Conservation (phyloP, 768 basidiomycete genomes). For the Mycena amicta region DNA sequence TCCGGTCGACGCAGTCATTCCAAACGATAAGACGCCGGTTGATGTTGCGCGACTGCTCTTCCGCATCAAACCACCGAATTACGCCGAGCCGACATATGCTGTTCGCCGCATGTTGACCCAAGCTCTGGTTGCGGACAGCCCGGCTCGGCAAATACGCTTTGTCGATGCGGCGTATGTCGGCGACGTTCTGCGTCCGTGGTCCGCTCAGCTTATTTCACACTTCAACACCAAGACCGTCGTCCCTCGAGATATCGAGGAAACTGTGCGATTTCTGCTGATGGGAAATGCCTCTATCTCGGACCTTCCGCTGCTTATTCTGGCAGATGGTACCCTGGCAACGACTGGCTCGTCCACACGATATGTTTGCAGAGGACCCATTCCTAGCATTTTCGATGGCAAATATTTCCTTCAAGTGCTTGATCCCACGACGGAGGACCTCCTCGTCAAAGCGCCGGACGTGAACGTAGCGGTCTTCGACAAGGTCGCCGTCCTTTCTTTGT, state of each 20-base stretch:
- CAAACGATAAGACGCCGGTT: slow-evolving; percentile 1
- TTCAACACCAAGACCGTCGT: neutral
- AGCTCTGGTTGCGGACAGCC: neutral
- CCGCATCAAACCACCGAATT: slow-evolving; percentile 3
- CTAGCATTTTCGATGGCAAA: slow-evolving; percentile 11
- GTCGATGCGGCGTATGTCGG: slow-evolving; percentile 10
- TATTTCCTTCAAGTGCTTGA: slow-evolving; percentile 11
- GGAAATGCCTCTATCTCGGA: neutral
- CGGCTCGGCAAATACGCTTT: slow-evolving; percentile 1
- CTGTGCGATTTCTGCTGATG: slow-evolving; percentile 11
- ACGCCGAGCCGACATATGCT: slow-evolving; percentile 2
- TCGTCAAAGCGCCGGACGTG: slow-evolving; percentile 4
- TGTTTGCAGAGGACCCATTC: slow-evolving; percentile 5
- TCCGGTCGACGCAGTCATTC: slow-evolving; percentile 17
- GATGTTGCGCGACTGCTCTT: slow-evolving; percentile 6
- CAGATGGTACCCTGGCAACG: slow-evolving; percentile 9
- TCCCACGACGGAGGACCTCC: slow-evolving; percentile 2
- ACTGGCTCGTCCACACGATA: neutral
- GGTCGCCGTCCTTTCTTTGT: slow-evolving; percentile 8
- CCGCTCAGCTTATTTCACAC: neutral
- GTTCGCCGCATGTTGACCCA: neutral
- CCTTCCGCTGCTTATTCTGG: slow-evolving; percentile 17
- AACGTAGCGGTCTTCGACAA: slow-evolving; percentile 17
- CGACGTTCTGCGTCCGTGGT: neutral
- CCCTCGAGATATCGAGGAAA: slow-evolving; percentile 1